Evolutionary conservation across 805 yeast genomes (phyloP).

Genomic region (Myxozyma udenii): DNA sequence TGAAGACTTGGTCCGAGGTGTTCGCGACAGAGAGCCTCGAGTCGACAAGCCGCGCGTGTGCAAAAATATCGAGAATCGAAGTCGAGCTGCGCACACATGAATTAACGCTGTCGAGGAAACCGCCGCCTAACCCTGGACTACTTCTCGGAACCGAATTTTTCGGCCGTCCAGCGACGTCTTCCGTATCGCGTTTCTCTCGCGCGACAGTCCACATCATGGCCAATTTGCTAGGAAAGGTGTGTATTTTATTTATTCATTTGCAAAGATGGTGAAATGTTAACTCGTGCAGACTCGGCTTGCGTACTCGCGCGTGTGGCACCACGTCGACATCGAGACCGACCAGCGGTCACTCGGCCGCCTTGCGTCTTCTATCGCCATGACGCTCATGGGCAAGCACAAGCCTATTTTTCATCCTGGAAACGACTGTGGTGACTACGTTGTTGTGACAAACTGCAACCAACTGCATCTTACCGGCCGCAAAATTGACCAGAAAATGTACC

Average conservation of each 20-base stretch:
- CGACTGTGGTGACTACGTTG: conserved; percentile 96
- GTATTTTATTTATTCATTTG: conserved; percentile 6
- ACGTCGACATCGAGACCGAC: conserved; percentile 84
- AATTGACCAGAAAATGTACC: conserved; percentile 72
- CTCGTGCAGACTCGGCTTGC: conserved; percentile 58
- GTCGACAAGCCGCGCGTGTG: too few relatives aligned
- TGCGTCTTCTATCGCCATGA: conserved; percentile 82
- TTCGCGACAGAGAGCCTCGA: too few relatives aligned
- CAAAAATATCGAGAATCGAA: too few relatives aligned
- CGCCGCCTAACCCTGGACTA: too few relatives aligned
- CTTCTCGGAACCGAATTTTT: too few relatives aligned
- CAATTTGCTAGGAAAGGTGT: conserved; percentile 42
- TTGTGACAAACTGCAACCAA: conserved; percentile 85
- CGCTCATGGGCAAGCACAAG: conserved; percentile 95
- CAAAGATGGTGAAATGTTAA: neutral
- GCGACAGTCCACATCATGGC: too few relatives aligned
- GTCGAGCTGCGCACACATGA: too few relatives aligned
- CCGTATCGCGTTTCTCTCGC: too few relatives aligned
- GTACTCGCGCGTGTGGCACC: conserved; percentile 90
- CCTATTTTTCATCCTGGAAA: conserved; percentile 74
- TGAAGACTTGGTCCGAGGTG: too few relatives aligned
- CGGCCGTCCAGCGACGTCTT: too few relatives aligned
- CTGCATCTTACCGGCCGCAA: conserved; percentile 84
- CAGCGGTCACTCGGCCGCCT: conserved; percentile 84
- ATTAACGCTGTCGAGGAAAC: too few relatives aligned